Evolutionary conservation across 108 stramenopile species (phyloP), one percentile per base, ranked within the genome.

Genomic region (Cyclotella atomus): DNA sequence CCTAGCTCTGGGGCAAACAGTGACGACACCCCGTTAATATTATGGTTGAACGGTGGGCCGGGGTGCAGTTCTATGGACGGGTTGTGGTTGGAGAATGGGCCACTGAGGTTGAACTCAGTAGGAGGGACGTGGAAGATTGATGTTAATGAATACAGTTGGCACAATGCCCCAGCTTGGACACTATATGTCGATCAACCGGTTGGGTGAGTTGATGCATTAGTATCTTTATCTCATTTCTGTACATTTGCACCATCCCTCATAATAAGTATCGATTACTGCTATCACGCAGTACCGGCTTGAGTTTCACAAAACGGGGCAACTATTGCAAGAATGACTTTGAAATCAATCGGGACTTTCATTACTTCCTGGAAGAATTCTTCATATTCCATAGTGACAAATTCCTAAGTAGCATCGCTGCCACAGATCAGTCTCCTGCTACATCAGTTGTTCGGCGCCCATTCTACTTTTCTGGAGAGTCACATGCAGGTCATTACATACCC

Each of bases 401-500:
- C 45, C 54, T 89, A 9, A 72, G 43, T n/a, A 32, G 36, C 12
- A 20, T 53, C 23, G 47, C 44, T 24, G 41, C 66, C 68, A 62
- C 54, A 0, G 28, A 79, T 24, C 29, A 63, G 1, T 19, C 68
- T 19, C 6, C 62, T 9, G 47, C 59, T 14, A 62, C 25, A 41
- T 69, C 57, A 49, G 35, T 71, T 16, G 21, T 88, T 28, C 71
- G 70, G 9, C 87, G 97, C 25, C 83, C 87, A 17, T 55, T 98
- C 21, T 96, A 82, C 73, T 97, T 98, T 66, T 82, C 93, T 16
- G 98, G 97, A 50, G 98, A 98, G 75, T 93, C 91, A 10, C 97
- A 98, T 73, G 97, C 97, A 2, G 98, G 97, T 0, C 96, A 96
- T 65, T 98, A 97, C 81, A 97, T 98, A 65, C 98, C 98, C 21